Conservation (phyloP, 345 rosid genomes). For the Euphorbia lathyris region DNA sequence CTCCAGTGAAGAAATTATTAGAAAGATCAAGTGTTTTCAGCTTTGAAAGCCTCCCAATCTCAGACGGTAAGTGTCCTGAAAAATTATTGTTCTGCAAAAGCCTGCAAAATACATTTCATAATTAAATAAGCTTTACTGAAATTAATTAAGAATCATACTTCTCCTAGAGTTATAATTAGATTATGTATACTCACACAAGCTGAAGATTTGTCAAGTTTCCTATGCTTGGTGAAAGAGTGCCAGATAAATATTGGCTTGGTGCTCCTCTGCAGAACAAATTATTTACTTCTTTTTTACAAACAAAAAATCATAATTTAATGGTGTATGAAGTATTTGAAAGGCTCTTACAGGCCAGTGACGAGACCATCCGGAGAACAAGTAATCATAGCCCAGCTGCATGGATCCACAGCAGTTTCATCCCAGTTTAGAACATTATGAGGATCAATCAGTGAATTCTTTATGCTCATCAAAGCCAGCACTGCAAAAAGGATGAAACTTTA, state of each 20-base stretch:
- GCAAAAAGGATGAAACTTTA: slow-evolving; percentile 2
- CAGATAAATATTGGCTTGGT: slow-evolving; percentile 79
- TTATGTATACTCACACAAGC: slow-evolving; percentile 53
- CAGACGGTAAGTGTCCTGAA: slow-evolving; percentile 67
- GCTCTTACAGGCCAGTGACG: slow-evolving; percentile 66
- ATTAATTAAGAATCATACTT: background rate
- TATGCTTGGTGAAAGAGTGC: slow-evolving; percentile 63
- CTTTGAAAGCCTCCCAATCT: slow-evolving; percentile 68
- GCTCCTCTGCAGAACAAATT: slow-evolving; percentile 51
- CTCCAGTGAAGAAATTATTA: slow-evolving; percentile 56
- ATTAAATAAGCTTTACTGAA: slow-evolving; percentile 2
- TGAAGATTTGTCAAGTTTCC: slow-evolving; percentile 81
- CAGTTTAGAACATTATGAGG: slow-evolving; percentile 67
- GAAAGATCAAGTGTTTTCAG: slow-evolving; percentile 88
- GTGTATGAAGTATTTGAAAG: background rate
- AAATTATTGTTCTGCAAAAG: slow-evolving; percentile 72
- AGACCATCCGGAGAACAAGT: slow-evolving; percentile 63
- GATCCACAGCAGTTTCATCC: slow-evolving; percentile 81
- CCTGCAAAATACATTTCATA: slow-evolving; percentile 41
- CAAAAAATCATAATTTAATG: background rate
- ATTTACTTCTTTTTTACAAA: background rate
- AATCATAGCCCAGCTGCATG: slow-evolving; percentile 83
- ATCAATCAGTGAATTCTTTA: slow-evolving; percentile 48
- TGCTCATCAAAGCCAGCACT: slow-evolving; percentile 78
- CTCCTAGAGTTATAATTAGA: background rate